These are phyloP conservation scores for Neurospora tetrasperma DNA, from an alignment of 495 filamentous ascomycete species.

Conservation along the genomic window DNA sequence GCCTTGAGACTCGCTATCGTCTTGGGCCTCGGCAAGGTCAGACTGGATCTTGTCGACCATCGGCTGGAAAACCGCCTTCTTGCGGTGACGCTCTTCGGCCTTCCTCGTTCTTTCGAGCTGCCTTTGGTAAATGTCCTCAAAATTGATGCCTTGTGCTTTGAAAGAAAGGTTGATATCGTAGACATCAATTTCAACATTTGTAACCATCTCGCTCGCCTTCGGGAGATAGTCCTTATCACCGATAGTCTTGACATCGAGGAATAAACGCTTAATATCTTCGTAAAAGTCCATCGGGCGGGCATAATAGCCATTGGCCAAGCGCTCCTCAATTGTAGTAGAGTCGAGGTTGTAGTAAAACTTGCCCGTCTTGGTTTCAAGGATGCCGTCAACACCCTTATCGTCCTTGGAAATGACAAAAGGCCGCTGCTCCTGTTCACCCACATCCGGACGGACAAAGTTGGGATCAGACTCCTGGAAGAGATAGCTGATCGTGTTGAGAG, in stretches of 20 bases:
- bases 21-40: conserved; percentile 20
- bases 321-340: conserved; percentile 85
- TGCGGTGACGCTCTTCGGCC: conserved; percentile 49
- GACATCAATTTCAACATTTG: conserved; percentile 90
- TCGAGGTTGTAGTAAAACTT: conserved; percentile 95
- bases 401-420: conserved; percentile 70
- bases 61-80: conserved; percentile 39
- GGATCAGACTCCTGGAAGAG: conserved; percentile 75
- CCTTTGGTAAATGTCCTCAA: conserved; percentile 54
- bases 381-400: conserved; percentile 58
- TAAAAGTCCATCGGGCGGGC: conserved; percentile 79
- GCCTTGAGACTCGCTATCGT: conserved; percentile 34
- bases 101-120: conserved; percentile 61
- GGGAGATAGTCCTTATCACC: conserved; percentile 68
- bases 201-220: conserved; percentile 79
- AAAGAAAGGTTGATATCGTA: conserved; percentile 56
- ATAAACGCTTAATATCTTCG: conserved; percentile 69
- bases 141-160: conserved; percentile 22
- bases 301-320: conserved; percentile 91
- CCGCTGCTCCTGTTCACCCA: conserved; percentile 50
- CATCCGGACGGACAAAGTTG: conserved; percentile 66
- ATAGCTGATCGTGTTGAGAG: conserved; percentile 60
- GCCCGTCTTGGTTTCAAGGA: conserved; percentile 56
- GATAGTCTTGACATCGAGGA: conserved; percentile 66
- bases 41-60: conserved; percentile 28